These are phyloP conservation scores for Vanilla planifolia DNA, from an alignment of 106 monocot species.

Conservation along the genomic window DNA sequence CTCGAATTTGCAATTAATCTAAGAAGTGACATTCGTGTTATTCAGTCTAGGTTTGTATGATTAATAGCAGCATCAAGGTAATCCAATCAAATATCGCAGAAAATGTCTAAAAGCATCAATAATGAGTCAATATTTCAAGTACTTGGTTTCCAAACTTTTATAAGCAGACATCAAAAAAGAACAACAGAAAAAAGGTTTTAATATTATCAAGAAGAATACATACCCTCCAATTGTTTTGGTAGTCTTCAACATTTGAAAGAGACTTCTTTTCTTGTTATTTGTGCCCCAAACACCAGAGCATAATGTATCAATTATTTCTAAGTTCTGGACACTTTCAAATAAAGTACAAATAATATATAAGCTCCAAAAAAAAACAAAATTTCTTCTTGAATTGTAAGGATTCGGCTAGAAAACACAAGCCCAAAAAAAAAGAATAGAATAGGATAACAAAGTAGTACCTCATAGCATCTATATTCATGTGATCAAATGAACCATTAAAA, in stretches of 20 bases:
- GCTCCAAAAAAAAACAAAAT: conserved; percentile 6
- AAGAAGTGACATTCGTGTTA: too few species aligned
- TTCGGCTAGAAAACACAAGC: neutral
- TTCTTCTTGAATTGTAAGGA: neutral
- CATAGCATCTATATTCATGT: conserved; percentile 94
- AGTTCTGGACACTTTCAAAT: conserved; percentile 65
- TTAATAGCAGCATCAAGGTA: too few species aligned
- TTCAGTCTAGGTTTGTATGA: too few species aligned
- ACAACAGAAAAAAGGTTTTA: neutral
- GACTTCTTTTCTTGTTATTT: conserved; percentile 83
- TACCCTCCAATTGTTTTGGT: conserved; percentile 98
- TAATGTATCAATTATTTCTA: conserved; percentile 94
- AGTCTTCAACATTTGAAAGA: conserved; percentile 95
- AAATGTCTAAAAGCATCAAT: too few species aligned
- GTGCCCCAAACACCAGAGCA: conserved; percentile 74
- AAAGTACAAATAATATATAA: neutral
- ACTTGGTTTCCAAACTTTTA: too few species aligned
- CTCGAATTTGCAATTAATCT: too few species aligned
- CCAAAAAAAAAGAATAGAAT: neutral
- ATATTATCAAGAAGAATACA: neutral
- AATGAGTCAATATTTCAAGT: too few species aligned
- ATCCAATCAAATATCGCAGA: too few species aligned
- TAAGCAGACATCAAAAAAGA: neutral
- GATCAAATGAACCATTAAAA: conserved; percentile 98
- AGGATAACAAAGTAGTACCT: conserved; percentile 42